phyloP scores from a whole-genome alignment of 768 basidiomycete genomes.

The Dentipellis sp. region DNA sequence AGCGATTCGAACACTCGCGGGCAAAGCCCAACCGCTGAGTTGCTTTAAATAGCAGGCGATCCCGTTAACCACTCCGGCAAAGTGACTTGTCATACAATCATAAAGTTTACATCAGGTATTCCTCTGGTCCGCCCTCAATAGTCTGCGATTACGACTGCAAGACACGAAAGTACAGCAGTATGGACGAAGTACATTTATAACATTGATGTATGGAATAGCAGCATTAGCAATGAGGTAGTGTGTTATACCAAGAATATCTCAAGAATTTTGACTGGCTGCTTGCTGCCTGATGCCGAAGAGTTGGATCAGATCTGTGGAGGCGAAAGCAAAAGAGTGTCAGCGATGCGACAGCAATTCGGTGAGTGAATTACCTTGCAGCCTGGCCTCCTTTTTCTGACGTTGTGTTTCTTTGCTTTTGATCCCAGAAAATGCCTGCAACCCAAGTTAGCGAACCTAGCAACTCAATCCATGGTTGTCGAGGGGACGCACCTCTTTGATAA shows the following conservation, averaged over 20 bases:
- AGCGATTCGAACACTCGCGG: conserved; percentile 25
- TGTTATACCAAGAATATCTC: no score
- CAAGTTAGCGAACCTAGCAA: not conserved
- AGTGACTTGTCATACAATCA: conserved; percentile 53
- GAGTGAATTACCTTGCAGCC: conserved; percentile 55
- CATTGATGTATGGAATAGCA: no score
- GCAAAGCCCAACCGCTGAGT: conserved; percentile 23
- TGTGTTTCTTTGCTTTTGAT: conserved; percentile 68
- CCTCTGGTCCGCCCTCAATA: no score
- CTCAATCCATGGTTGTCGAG: not conserved
- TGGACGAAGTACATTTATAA: no score
- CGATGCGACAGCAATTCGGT: not conserved
- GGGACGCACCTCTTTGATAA: conserved; percentile 59
- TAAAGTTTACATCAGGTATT: no score
- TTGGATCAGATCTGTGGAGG: conserved; percentile 8
- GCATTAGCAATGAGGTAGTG: no score
- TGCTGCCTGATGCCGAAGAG: conserved; percentile 12
- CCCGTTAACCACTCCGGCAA: conserved; percentile 91
- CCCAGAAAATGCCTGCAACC: conserved; percentile 70
- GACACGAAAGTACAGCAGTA: no score
- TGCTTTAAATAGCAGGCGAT: conserved; percentile 29
- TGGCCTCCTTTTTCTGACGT: conserved; percentile 70
- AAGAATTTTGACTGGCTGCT: conserved; percentile 1
- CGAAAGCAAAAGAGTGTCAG: not conserved
- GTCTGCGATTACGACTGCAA: no score